phyloP scores from a whole-genome alignment of 176 grass and related monocot species.

The Paspalum vaginatum region DNA sequence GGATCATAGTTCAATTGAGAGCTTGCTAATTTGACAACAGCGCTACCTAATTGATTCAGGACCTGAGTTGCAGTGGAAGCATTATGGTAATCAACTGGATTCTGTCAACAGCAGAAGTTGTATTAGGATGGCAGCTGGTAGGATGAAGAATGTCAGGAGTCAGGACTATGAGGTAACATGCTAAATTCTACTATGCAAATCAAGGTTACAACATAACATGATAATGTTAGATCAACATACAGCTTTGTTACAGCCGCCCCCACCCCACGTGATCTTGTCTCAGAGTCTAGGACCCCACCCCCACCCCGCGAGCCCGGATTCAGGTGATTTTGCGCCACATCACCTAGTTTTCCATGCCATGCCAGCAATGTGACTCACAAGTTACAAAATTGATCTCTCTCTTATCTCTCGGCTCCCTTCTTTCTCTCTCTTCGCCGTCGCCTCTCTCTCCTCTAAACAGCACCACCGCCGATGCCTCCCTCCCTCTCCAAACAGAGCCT shows the following conservation, averaged over 20 bases:
- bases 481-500: too few species aligned
- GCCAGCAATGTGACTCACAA: too few species aligned
- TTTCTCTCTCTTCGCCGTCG: too few species aligned
- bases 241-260: constrained; percentile 13
- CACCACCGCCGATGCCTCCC: too few species aligned
- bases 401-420: too few species aligned
- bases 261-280: neutral
- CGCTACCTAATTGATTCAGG: constrained; percentile 76
- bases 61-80: constrained; percentile 74
- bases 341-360: too few species aligned
- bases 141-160: constrained; percentile 33
- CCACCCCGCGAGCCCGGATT: too few species aligned
- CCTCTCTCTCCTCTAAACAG: too few species aligned
- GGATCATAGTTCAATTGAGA: constrained; percentile 46
- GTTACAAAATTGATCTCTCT: too few species aligned
- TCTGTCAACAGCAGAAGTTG: constrained; percentile 56
- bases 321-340: too few species aligned
- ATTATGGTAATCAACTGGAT: constrained; percentile 81
- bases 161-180: constrained; percentile 6
- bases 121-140: constrained; percentile 24
- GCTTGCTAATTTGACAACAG: constrained; percentile 73
- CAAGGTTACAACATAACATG: constrained; percentile 18
- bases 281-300: too few species aligned
- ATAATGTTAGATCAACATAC: constrained; percentile 16
- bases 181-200: constrained; percentile 21